These are phyloP conservation scores for Suillus fuscotomentosus DNA, from an alignment of 768 basidiomycete genomes.

Conservation along the genomic window DNA sequence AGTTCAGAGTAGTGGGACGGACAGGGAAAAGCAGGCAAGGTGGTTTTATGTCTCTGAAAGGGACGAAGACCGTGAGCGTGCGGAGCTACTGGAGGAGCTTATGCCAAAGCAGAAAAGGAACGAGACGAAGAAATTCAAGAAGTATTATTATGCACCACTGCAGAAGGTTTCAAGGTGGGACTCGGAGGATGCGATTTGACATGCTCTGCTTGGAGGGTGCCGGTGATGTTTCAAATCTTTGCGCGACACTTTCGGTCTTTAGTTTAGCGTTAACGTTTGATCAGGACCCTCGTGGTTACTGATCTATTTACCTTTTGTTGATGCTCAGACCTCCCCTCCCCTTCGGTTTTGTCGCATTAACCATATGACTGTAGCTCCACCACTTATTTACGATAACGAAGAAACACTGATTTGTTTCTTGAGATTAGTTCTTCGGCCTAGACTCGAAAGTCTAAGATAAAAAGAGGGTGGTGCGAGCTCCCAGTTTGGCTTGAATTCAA, in stretches of 20 bases:
- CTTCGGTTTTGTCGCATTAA: not conserved
- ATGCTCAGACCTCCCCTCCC: not conserved
- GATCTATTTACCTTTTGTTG: not conserved
- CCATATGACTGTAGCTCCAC: not conserved
- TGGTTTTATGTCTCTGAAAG: slow-evolving; percentile 79
- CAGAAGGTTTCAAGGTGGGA: slow-evolving; percentile 75
- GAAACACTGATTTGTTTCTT: not conserved
- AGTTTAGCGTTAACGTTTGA: too few species aligned
- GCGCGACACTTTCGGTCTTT: not conserved
- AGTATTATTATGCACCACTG: slow-evolving; percentile 79
- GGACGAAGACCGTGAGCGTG: slow-evolving; percentile 72
- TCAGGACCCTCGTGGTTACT: not conserved
- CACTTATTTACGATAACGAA: not conserved
- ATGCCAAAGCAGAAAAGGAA: slow-evolving; percentile 76
- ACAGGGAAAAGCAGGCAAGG: slow-evolving; percentile 53
- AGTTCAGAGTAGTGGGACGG: slow-evolving; percentile 60
- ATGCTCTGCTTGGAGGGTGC: not conserved
- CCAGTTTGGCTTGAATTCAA: not conserved
- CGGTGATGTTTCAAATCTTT: not conserved
- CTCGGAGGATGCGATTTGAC: slow-evolving; percentile 53
- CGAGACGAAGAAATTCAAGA: slow-evolving; percentile 82
- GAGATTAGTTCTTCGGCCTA: not conserved
- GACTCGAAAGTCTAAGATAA: not conserved
- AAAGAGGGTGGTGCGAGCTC: not conserved
- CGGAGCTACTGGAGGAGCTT: slow-evolving; percentile 61